Base-by-base conservation (phyloP, 2,329 filamentous ascomycete species). In the Zelopaecilomyces penicillatus region DNA sequence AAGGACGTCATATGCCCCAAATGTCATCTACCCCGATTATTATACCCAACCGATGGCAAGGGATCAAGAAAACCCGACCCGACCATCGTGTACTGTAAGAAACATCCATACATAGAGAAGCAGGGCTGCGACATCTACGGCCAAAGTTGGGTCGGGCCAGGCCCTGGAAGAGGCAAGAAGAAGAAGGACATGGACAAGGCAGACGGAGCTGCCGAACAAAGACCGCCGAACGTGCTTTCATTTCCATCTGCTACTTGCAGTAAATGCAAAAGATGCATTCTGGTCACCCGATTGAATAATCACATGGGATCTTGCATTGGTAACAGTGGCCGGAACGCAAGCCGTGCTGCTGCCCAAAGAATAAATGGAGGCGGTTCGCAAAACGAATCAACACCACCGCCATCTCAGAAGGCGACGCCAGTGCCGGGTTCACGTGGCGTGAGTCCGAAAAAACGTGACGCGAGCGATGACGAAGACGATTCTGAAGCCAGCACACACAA, bases 61-160 rank as follows among this genome's bases (percentile, higher is more conserved):
- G 82, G 83, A 38, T 74, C 81, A 9, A 68, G 67, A 56, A 80
- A 79, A 57, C 81, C 81, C 37, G 78, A 83, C 46, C 84, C 84
- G 0, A 71, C 74, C 51, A 70, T 82, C 53, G 78, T 83, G 53
- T 90, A 89, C 70, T 91, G 86, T 74, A 87, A 86, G 64, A 81
- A 82, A 52, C 80, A 84, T 49, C 85, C 85, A 0, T 90, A 84
- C 69, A 85, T 87, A 49, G 79, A 86, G 53, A 82, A 85, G 60
- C 73, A 80, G 2, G 84, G 84, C 48, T 85, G 82, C 65, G 85
- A 91, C 63, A 87, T 90, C 52, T 89, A 89, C 63, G 85, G 84
- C 41, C 87, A 89, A 64, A 86, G 83, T 29, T 90, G 86, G 75
- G 82, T 86, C 10, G 81, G 80, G 12, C 82, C 83, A 26, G 77